Evolutionary conservation across 2,329 filamentous ascomycete species (phyloP).

Genomic region (Aspergillus sergii): DNA sequence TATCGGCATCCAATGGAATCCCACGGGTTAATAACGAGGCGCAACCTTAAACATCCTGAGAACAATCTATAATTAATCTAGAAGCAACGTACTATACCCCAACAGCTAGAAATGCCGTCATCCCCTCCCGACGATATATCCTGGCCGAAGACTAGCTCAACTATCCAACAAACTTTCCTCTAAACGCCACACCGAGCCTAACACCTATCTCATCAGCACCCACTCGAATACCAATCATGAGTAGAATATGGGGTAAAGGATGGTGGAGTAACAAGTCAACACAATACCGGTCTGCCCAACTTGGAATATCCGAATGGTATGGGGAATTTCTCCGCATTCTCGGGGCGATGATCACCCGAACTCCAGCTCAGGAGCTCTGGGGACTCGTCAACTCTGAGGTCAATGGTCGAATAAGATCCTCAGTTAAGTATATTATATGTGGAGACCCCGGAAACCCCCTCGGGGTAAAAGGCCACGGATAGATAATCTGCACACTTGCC

Average conservation of each 20-base stretch:
- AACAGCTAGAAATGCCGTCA: neutral
- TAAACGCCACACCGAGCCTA: neutral
- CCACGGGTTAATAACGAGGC: neutral
- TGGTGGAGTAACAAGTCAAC: neutral
- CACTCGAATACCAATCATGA: neutral
- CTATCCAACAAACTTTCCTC: neutral
- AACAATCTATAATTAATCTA: neutral
- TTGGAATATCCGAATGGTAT: neutral
- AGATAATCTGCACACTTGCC: neutral
- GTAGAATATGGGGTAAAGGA: neutral
- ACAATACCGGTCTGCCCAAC: neutral
- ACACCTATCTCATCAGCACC: neutral
- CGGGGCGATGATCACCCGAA: conserved; percentile 20
- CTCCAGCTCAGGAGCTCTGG: neutral
- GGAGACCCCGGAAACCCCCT: neutral
- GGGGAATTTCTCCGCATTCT: conserved; percentile 14
- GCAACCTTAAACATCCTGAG: neutral
- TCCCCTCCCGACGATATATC: neutral
- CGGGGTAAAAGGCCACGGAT: neutral
- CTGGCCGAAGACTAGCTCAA: neutral
- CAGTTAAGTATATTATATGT: neutral
- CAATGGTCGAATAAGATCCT: neutral
- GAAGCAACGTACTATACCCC: neutral
- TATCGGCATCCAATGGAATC: neutral
- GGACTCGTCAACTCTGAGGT: neutral